Evolutionary conservation across 805 yeast genomes (phyloP), one percentile per base, ranked within the genome.

Genomic region (Barnettozyma sucrosica): DNA sequence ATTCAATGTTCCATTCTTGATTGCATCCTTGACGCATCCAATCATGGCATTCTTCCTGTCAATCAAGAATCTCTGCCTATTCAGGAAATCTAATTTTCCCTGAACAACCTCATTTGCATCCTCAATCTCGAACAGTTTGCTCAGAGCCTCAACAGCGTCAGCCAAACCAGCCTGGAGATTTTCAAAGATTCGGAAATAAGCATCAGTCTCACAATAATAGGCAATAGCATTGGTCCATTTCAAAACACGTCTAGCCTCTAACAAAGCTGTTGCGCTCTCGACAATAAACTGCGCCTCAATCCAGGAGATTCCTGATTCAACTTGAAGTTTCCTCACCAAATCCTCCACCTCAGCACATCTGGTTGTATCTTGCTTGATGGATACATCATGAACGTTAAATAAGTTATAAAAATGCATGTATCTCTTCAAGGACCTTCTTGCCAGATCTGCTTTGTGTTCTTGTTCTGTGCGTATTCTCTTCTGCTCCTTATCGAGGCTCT

Each of bases 221-320:
- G 88, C 81, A 55, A 89, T 77, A 2, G 88, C 89, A 66, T 87
- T 90, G 0, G 97, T 80, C 97, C 98, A 93, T 69, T 89, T 86
- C 45, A 93, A 70, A 1, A 88, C 79, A 38, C 80, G 79, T 49
- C 98, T 72, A 7, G 95, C 86, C 48, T 74, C 75, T 26, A 81
- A 70, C 47, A 92, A 66, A 2, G 77, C 75, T 41, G 75, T 73
- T 36, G 86, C 81, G 36, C 92, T 80, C 45, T 86, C 92, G 9
- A 83, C 76, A 44, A 90, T 73, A 59, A 85, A 92, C 57, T 87
- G 93, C 1, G 89, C 84, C 58, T 90, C 96, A 45, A 83, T 85
- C 95, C 96, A 89, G 2, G 95, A 82, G 41, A 79, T 75, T 2
- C 81, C 80, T 21, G 74, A 72, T 11, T 70, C 70, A 49, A 80